Evolutionary conservation across 345 rosid species (phyloP).

Genomic region (Fremontodendron californicum): DNA sequence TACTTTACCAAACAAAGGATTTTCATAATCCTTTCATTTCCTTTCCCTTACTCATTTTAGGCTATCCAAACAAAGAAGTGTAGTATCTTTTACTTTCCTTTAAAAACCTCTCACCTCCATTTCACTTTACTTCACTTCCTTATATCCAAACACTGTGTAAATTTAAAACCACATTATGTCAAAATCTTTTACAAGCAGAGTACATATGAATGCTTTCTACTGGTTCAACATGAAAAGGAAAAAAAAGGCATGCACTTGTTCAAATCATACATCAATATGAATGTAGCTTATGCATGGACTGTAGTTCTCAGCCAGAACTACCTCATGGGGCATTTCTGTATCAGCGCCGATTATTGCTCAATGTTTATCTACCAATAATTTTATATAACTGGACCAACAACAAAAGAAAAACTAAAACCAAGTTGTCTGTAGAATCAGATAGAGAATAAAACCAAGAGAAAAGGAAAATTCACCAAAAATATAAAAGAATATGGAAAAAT

Average conservation of each 20-base stretch:
- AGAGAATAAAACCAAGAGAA: not conserved
- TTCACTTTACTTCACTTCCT: no score
- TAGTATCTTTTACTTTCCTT: not conserved
- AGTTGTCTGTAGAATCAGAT: not conserved
- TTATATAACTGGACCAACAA: not conserved
- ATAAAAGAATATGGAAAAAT: not conserved
- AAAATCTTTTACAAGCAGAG: not conserved
- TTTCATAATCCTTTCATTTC: not conserved
- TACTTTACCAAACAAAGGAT: not conserved
- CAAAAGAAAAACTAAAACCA: not conserved
- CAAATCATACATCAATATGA: not conserved
- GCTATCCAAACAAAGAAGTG: not conserved
- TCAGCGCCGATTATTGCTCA: not conserved
- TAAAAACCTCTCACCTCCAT: not conserved
- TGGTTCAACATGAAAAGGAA: not conserved
- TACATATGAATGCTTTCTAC: not conserved
- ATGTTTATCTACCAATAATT: not conserved
- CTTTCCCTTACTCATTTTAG: not conserved
- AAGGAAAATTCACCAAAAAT: not conserved
- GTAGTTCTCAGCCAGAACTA: not conserved
- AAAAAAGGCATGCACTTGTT: not conserved
- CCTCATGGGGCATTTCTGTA: not conserved
- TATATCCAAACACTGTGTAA: not conserved
- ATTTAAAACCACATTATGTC: not conserved
- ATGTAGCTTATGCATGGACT: not conserved